phyloP scores from a whole-genome alignment of 345 rosid genomes.

The Citrus inodora region DNA sequence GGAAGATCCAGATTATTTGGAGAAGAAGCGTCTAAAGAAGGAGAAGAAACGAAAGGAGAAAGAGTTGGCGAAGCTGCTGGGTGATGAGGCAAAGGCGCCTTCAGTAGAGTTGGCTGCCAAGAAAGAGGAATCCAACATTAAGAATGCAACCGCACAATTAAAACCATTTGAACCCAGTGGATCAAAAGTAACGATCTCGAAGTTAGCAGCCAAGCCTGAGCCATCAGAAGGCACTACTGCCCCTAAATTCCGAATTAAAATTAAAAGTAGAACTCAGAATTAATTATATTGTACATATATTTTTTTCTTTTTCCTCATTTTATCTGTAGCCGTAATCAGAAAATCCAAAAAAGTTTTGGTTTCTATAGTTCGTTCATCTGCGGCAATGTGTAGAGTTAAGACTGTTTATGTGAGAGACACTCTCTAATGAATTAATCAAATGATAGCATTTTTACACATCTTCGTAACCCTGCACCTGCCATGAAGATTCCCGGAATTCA shows the following conservation, averaged over 20 bases:
- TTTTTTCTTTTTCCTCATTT: not conserved
- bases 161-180: conserved; percentile 48
- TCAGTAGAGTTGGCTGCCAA: conserved; percentile 21
- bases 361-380: not conserved
- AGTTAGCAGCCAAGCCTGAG: conserved; percentile 47
- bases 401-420: not conserved
- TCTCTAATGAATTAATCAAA: not conserved
- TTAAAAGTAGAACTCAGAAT: conserved; percentile 59
- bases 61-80: conserved; percentile 61
- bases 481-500: too few relatives aligned
- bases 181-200: conserved; percentile 20
- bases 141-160: conserved; percentile 18
- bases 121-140: conserved; percentile 21
- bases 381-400: not conserved
- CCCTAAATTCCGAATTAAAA: conserved; percentile 63
- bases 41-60: conserved; percentile 84
- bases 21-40: conserved; percentile 75
- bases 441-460: not conserved
- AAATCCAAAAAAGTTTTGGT: not conserved
- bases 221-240: conserved; percentile 41
- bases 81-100: conserved; percentile 31
- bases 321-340: not conserved
- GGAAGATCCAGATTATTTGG: conserved; percentile 61
- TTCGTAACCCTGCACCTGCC: not conserved
- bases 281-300: conserved; percentile 19